These are phyloP conservation scores for Pythium phragmitis DNA, from an alignment of 352 stramenopile genomes.

Conservation along the genomic window DNA sequence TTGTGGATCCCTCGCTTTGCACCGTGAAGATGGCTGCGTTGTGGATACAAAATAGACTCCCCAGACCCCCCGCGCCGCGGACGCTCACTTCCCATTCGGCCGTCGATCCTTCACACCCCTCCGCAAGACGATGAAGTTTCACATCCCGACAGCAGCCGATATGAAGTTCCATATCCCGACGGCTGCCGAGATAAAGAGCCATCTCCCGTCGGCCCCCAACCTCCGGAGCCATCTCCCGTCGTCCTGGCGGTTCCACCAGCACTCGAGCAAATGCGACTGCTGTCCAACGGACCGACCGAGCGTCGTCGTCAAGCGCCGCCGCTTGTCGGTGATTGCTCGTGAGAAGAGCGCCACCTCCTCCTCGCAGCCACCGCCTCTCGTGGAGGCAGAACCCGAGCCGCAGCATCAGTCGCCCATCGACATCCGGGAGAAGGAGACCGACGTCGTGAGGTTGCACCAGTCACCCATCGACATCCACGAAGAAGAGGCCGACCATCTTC, in stretches of 20 bases:
- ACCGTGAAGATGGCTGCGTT: too few species aligned
- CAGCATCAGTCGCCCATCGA: background rate
- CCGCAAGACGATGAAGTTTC: background rate
- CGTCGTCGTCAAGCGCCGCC: background rate
- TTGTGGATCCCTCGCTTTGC: too few species aligned
- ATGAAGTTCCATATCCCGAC: too few species aligned
- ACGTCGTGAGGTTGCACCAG: constrained; percentile 7
- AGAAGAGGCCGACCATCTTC: background rate
- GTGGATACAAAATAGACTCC: too few species aligned
- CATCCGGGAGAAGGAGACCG: background rate
- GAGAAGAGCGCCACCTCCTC: background rate
- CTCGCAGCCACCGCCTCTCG: too few species aligned
- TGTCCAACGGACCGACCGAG: background rate
- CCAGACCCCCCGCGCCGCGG: too few species aligned
- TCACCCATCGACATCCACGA: constrained; percentile 24
- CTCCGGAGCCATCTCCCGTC: background rate
- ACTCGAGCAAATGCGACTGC: background rate
- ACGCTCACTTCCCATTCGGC: background rate
- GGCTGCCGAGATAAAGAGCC: too few species aligned
- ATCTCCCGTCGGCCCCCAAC: too few species aligned
- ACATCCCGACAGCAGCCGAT: background rate
- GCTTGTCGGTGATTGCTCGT: background rate
- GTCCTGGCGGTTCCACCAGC: background rate
- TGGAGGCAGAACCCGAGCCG: background rate
- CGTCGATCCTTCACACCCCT: background rate